Evolutionary conservation across 306 rosid species (phyloP), one percentile per base, ranked within the genome.

Genomic region (Acmispon strigosus): DNA sequence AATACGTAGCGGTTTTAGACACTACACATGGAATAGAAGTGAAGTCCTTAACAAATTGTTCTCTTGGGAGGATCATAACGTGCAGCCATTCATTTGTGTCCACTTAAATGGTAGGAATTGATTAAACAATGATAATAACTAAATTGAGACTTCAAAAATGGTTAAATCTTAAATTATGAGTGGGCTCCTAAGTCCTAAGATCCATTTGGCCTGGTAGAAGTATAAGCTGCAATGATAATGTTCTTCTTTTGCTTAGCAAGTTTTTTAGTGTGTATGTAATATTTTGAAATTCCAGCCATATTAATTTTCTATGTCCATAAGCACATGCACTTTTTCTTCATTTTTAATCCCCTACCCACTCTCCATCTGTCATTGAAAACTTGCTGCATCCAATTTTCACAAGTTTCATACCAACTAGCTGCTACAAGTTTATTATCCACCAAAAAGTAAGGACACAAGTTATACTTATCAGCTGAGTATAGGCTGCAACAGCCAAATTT

Each of bases 301-400:
- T 19, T 2, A 12, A 41, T 16, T 15, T 53, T 9, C 3, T 19
- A 56, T 67, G 24, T 16, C 66, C 54, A 20, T 56, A 15, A 29
- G 50, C 76, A 63, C 76, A 70, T 77, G 73, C 73, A 36, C 42
- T 9, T 5, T 55, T 48, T 37, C 50, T 68, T 37, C 43, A 39
- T 8, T 39, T 19, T 16, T 67, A 32, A 32, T 47, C 56, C 44
- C 10, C 53, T 39, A 48, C 12, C 51, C 4, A 18, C 39, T 17
- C 8, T 53, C 41, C 51, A 13, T 39, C 62, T 39, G 62, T 16
- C 49, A 39, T 14, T 19, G 65, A 53, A 15, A 55, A 39, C 0
- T 39, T 41, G 8, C 6, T 15, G 18, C 3, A 14, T 15, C 74
- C 7, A 8, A 32, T 32, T 32, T 9, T 39, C 43, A 8, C 43